Conservation (phyloP, 495 filamentous ascomycete species). For the Trichoderma asperelloides region DNA sequence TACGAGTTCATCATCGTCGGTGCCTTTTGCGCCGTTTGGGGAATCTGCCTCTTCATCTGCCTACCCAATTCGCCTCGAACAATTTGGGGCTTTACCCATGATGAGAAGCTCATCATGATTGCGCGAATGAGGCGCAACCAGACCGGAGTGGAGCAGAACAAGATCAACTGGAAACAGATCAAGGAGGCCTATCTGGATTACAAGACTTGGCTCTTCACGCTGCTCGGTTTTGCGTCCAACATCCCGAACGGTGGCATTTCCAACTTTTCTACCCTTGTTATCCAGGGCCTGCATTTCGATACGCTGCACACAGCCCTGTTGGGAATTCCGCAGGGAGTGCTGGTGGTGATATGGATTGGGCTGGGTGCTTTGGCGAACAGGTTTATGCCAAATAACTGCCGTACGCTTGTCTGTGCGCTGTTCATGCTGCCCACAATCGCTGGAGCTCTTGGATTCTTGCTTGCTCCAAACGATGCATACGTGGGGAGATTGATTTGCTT, state of each 20-base stretch:
- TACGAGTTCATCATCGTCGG: conserved; percentile 32
- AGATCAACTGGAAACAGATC: conserved; percentile 29
- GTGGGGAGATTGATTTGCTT: conserved; percentile 45
- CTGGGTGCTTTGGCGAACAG: conserved; percentile 47
- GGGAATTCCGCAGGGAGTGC: conserved; percentile 50
- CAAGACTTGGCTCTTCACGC: conserved; percentile 34
- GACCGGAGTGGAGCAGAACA: conserved; percentile 25
- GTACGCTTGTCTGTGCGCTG: conserved; percentile 40
- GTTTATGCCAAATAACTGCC: conserved; percentile 39
- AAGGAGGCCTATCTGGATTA: conserved; percentile 30
- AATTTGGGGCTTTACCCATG: conserved; percentile 20
- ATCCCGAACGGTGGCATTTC: conserved; percentile 39
- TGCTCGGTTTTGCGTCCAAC: conserved; percentile 28
- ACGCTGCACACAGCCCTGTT: conserved; percentile 31
- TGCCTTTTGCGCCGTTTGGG: conserved; percentile 21
- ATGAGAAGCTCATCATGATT: conserved; percentile 21
- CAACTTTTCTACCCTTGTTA: conserved; percentile 33
- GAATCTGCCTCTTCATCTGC: conserved; percentile 21
- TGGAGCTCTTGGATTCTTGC: conserved; percentile 42
- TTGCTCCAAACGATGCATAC: conserved; percentile 34
- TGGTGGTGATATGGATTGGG: conserved; percentile 50
- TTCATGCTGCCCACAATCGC: conserved; percentile 31
- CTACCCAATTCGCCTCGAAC: conserved; percentile 23
- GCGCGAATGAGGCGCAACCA: conserved; percentile 29
- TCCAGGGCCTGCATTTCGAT: conserved; percentile 41